Percentiles rank a stretch among this genome's conserved stretches.
Conservation (phyloP, 2,329 filamentous ascomycete species). For the Graphilbum sp. region DNA sequence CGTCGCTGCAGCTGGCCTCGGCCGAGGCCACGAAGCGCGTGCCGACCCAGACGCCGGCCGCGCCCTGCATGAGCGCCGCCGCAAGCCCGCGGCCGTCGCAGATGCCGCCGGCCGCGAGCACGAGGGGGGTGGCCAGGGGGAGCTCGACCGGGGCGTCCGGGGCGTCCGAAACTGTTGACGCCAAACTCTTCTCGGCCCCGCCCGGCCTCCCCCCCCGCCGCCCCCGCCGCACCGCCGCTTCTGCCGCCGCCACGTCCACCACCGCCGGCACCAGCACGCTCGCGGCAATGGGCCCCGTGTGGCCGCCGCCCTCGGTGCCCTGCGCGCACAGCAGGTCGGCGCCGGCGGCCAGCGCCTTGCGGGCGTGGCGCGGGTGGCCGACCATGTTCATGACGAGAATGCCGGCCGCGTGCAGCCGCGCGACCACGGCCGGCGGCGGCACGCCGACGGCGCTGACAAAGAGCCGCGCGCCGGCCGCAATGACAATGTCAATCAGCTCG, state of each 20-base stretch:
- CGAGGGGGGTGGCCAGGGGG: slow-evolving; percentile 36
- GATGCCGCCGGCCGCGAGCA: slow-evolving; percentile 81
- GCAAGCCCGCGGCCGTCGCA: slow-evolving; percentile 70
- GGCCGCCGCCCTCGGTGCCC: slow-evolving; percentile 83
- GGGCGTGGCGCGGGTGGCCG: slow-evolving; percentile 76
- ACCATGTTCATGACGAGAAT: slow-evolving; percentile 97
- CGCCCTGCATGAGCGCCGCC: slow-evolving; percentile 72
- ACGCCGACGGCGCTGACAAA: slow-evolving; percentile 86
- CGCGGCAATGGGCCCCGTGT: slow-evolving; percentile 76
- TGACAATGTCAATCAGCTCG: slow-evolving; percentile 72
- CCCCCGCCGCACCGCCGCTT: slow-evolving; percentile 38
- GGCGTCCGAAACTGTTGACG: too few relatives aligned
- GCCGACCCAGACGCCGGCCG: slow-evolving; percentile 82
- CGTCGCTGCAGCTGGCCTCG: slow-evolving; percentile 65
- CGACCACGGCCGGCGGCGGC: slow-evolving; percentile 57
- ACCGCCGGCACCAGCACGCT: slow-evolving; percentile 78
- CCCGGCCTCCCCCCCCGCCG: too few relatives aligned
- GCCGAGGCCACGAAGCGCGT: slow-evolving; percentile 74
- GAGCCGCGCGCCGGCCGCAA: slow-evolving; percentile 65
- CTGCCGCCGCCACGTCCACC: slow-evolving; percentile 57
- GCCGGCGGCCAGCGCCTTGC: slow-evolving; percentile 71
- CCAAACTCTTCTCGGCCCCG: too few relatives aligned
- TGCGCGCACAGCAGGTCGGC: slow-evolving; percentile 88
- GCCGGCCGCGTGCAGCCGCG: slow-evolving; percentile 59
- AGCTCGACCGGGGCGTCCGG: not conserved